Evolutionary conservation across 2,329 filamentous ascomycete species (phyloP).

Genomic region (Fusarium aywerte): DNA sequence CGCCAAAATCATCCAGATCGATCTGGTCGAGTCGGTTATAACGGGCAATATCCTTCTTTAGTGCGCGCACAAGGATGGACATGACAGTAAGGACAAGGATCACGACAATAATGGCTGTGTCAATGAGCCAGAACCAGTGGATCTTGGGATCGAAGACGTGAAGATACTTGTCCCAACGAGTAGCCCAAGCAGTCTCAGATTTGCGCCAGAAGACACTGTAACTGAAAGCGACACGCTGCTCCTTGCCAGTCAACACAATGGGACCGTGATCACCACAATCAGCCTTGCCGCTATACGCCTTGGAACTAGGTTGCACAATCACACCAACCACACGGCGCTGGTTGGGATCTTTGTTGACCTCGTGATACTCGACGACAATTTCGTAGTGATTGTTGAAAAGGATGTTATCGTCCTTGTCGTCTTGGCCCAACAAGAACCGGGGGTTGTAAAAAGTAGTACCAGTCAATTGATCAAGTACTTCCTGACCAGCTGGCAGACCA

Average conservation of each 20-base stretch:
- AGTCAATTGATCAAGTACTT: conserved; percentile 79
- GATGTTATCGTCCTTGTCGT: conserved; percentile 65
- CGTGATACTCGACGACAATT: conserved; percentile 91
- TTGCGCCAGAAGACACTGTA: conserved; percentile 92
- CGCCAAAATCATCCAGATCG: conserved; percentile 87
- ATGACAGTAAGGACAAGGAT: conserved; percentile 91
- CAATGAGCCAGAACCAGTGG: conserved; percentile 98
- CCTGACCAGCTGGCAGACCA: conserved; percentile 88
- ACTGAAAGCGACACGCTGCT: conserved; percentile 80
- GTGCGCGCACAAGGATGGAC: conserved; percentile 87
- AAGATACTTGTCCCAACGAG: conserved; percentile 98
- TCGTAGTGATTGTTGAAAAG: conserved; percentile 95
- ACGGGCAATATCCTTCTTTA: conserved; percentile 94
- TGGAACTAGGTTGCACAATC: conserved; percentile 83
- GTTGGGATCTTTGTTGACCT: conserved; percentile 71
- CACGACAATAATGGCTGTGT: conserved; percentile 93
- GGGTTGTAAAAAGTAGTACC: conserved; percentile 87
- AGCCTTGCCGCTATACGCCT: conserved; percentile 65
- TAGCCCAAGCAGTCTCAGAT: conserved; percentile 90
- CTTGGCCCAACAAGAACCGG: conserved; percentile 81
- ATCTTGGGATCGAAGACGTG: conserved; percentile 98
- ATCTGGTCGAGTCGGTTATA: conserved; percentile 96
- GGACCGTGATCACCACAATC: conserved; percentile 72
- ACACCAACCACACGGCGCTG: conserved; percentile 92
- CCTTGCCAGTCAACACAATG: conserved; percentile 69